Base-by-base conservation (phyloP, 306 rosid species). In the Pterocarpus macrocarpus region DNA sequence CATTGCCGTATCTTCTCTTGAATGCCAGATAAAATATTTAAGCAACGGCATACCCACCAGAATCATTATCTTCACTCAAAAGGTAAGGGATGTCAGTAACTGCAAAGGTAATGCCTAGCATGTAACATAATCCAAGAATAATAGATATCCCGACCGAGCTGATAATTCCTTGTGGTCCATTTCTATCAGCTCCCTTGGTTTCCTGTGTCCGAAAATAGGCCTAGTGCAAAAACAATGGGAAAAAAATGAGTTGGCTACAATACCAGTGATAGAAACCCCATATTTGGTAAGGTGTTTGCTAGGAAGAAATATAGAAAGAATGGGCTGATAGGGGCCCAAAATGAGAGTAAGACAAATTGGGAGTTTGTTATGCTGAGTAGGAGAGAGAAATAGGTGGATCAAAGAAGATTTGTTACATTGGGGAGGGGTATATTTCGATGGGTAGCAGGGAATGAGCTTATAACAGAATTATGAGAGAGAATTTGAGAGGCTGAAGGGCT, bases 41-140 rank as follows among this genome's bases (percentile, higher is more conserved):
- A n/a, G 99, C 97, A 78, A 95, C 93, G 83, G 99, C 99, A 79
- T 93, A 95, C 67, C 99, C 97, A 34, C 97, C 95, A 5, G 99
- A 92, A 70, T 92, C 96, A 49, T 95, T 95, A 77, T 88, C 78
- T 84, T 81, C 85, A 84, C 84, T 85, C 89, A 95, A 87, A 76
- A 95, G 97, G 89, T 76, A 56, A n/a, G 88, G 87, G 76, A 93
- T 93, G 79, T 90, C 73, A n/a, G 94, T 90, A 30, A 90, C 95
- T 16, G 97, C 94, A 77, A 92, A 93, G 81, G 97, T 91, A 87
- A 95, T 90, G 64, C 99, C 97, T n/a, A 93, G 87, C 76, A 95
- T 93, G 85, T 93, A 95, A 49, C 87, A 91, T 86, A 93, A 93
- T 81, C 99, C 99, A 78, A 91, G 97, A 77, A 91, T 69, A 79